phyloP scores from a whole-genome alignment of 768 basidiomycete species.

The Fibroporia radiculosa region DNA sequence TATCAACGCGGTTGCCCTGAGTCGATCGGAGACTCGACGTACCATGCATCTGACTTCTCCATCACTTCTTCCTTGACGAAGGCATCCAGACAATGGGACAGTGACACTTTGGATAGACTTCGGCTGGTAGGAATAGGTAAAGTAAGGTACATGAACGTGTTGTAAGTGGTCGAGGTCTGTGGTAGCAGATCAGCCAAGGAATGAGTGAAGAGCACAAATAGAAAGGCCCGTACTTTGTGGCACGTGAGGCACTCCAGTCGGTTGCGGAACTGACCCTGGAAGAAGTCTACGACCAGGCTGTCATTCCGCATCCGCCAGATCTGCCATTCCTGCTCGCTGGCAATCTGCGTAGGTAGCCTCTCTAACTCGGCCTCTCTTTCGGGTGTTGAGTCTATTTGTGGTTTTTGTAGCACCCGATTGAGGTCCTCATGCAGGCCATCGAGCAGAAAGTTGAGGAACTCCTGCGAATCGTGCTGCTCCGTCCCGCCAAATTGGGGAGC shows the following conservation, averaged over 20 bases:
- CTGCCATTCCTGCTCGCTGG: constrained; percentile 89
- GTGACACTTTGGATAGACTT: constrained; percentile 48
- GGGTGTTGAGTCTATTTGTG: constrained; percentile 53
- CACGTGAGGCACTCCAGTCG: constrained; percentile 86
- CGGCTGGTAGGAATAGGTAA: constrained; percentile 74
- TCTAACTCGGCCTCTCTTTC: constrained; percentile 87
- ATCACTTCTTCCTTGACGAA: constrained; percentile 89
- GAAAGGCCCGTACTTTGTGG: constrained; percentile 50
- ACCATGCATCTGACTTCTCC: constrained; percentile 95
- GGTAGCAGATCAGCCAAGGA: constrained; percentile 9
- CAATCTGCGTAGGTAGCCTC: constrained; percentile 76
- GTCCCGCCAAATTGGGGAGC: constrained; percentile 73
- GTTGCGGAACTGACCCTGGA: constrained; percentile 96
- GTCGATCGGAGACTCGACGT: constrained; percentile 15
- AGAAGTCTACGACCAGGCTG: constrained; percentile 90
- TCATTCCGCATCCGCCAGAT: constrained; percentile 87
- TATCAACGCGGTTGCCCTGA: no score
- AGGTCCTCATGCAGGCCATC: constrained; percentile 96
- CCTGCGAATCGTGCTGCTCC: constrained; percentile 96
- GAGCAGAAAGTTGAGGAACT: constrained; percentile 89
- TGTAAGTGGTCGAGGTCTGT: constrained; percentile 96
- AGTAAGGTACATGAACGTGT: constrained; percentile 92
- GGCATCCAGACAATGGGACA: constrained; percentile 79
- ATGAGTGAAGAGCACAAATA: constrained; percentile 2
- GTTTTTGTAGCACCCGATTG: constrained; percentile 79